Base-by-base conservation (phyloP, 257 asterid genomes). In the Solanum bulbocastanum region DNA sequence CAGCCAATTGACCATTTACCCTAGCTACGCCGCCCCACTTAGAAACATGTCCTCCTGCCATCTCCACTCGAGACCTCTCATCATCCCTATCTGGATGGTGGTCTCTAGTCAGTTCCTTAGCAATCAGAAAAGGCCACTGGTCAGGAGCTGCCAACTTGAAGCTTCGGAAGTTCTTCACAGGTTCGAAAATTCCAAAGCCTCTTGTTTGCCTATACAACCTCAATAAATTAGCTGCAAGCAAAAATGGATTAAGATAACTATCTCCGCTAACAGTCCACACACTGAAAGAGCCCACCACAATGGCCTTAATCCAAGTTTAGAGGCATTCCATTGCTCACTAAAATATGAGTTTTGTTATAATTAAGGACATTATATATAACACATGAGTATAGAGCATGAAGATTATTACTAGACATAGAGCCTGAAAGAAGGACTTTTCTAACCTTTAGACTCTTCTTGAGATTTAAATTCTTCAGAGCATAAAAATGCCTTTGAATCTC, bases 31-130 rank as follows among this genome's bases (percentile, higher is more conserved):
- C 99, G 58, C 95, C 97, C 98, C 98, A 95, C 87, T 91, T 90
- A 42, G 98, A 92, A 89, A 97, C 94, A 93, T 91, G 91, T 75
- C 99, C 99, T 88, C 99, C 99, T 88, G 98, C 94, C 89, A 98
- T 93, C 91, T 94, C 98, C 68, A 97, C 97, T 42, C 99, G 92
- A 20, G 92, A 88, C 89, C 94, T 94, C 91, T 97, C 99, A 87
- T 95, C 99, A 85, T 93, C 98, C 88, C 98, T 93, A 89, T 97
- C 99, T 66, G 98, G 99, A 91, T 96, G 99, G 92, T 97, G 99
- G 91, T 97, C 99, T 82, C 91, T 88, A 87, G 99, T 97, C 92
- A 97, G 92, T 88, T 96, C 98, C 93, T 93, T 97, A 60, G 99
- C 93, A 86, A 91, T 91, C 90, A 96, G 89, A 88, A 88, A 90